Evolutionary conservation across 2,329 filamentous ascomycete species (phyloP).

Genomic region (Microthyrium microscopicum): DNA sequence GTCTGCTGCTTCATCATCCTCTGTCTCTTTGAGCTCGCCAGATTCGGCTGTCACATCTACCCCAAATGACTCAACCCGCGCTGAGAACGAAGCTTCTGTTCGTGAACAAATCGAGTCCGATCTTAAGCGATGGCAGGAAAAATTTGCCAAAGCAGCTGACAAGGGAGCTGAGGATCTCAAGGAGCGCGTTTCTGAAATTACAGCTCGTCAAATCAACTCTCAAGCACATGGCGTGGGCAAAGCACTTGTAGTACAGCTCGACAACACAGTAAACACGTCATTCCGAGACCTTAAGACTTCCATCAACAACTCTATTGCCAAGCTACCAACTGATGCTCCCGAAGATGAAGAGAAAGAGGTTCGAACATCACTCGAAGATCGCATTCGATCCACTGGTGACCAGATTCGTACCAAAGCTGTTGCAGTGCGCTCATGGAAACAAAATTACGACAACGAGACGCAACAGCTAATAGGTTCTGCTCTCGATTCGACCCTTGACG

Average conservation of each 20-base stretch:
- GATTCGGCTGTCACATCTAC: conserved; percentile 11
- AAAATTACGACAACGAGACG: conserved; percentile 53
- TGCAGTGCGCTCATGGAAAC: conserved; percentile 59
- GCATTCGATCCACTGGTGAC: conserved; percentile 51
- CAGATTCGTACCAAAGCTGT: conserved; percentile 64
- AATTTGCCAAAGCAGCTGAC: conserved; percentile 71
- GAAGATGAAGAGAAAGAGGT: conserved; percentile 31
- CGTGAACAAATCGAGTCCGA: conserved; percentile 56
- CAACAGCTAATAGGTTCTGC: conserved; percentile 51
- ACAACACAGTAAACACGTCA: conserved; percentile 48
- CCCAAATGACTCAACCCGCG: conserved; percentile 11
- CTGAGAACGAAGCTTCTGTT: neutral
- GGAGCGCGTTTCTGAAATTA: conserved; percentile 51
- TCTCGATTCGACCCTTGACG: conserved; percentile 64
- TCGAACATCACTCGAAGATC: conserved; percentile 33
- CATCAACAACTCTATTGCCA: conserved; percentile 39
- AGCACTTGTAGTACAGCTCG: conserved; percentile 49
- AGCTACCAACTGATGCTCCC: conserved; percentile 42
- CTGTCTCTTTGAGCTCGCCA: no score
- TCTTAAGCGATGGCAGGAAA: conserved; percentile 69
- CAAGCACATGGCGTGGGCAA: conserved; percentile 51
- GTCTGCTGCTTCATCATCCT: neutral
- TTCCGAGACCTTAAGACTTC: conserved; percentile 47
- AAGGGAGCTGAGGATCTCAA: conserved; percentile 59
- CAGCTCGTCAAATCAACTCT: conserved; percentile 49